Evolutionary conservation across 148 eudicot genomes (phyloP), one percentile per base, ranked within the genome.

Genomic region (Rhododendron williamsianum): DNA sequence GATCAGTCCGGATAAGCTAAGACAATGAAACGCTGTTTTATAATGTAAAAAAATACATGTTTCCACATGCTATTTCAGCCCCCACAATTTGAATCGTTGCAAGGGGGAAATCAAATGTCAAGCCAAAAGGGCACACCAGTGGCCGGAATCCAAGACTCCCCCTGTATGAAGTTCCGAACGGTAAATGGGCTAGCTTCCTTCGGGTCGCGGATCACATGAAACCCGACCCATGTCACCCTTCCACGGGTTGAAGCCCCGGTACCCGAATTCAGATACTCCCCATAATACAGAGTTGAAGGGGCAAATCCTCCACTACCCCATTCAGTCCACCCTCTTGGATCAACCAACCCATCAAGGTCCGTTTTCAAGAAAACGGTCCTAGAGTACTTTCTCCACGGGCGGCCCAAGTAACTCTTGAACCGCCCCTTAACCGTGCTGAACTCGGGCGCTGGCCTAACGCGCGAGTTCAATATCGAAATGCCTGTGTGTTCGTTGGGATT

Each of bases 331-430:
- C 98, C 98, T 21, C 48, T 84, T 6, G 93, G 95, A 84, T 95
- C 90, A 82, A 95, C 81, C 76, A 95, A 65, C 3, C 92, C 93
- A 74, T 92, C 97, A 5, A 93, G 54, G 10, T 92, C 86, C 9
- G 94, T 92, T 84, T 89, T 90, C 27, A 90, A n/a, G 13, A 94
- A 74, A 16, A 94, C 91, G 0, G 94, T 92, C 83, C 95, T 92
- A 0, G 98, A 92, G 69, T 90, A 92, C 82, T 85, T 87, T 82
- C 87, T 92, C 98, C 98, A 94, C 1, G 98, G 98, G 74, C 95
- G 81, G 2, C 97, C 97, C 36, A 95, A 71, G 85, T 85, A 95
- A 41, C 84, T 93, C 86, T 78, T 87, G 84, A 89, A 85, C 13
- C 63, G 87, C 9, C 88, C 87, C 69, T 49, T 84, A 3, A 89